Evolutionary conservation across 768 basidiomycete species (phyloP).

Genomic region (Pholiota molesta): DNA sequence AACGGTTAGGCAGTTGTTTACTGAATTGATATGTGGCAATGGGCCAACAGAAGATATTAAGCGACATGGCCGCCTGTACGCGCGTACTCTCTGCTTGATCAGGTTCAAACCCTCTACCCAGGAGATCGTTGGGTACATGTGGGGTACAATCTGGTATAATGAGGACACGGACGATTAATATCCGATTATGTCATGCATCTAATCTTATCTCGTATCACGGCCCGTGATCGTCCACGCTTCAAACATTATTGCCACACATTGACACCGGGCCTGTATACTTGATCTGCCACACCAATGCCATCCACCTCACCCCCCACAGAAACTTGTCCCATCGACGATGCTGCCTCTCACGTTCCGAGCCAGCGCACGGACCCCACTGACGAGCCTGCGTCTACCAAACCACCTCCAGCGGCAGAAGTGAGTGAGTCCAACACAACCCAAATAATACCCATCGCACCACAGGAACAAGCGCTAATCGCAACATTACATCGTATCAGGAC

Average conservation of each 20-base stretch:
- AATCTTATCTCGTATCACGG: not conserved
- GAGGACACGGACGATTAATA: not conserved
- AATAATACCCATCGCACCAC: too few species aligned
- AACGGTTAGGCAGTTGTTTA: too few species aligned
- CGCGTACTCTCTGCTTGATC: not conserved
- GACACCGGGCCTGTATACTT: too few species aligned
- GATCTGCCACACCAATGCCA: not conserved
- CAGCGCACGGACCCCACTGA: not conserved
- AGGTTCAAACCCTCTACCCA: not conserved
- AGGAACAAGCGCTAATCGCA: not conserved
- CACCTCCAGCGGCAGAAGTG: not conserved
- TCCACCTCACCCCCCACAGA: not conserved
- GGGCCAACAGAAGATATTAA: too few species aligned
- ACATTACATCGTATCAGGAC: not conserved
- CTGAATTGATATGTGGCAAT: too few species aligned
- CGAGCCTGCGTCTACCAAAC: not conserved
- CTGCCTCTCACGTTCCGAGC: not conserved
- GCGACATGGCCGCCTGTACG: not conserved
- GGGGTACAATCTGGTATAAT: too few species aligned
- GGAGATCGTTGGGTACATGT: too few species aligned
- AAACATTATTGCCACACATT: too few species aligned
- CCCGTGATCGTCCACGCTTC: not conserved
- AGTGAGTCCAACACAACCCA: not conserved
- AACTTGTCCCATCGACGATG: not conserved
- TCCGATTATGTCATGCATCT: not conserved